A percentile compares a stretch with the other conserved stretches of the same genome.
These are phyloP conservation scores for Colletotrichum neosansevieriae DNA, from an alignment of 2,329 filamentous ascomycete genomes.

Conservation along the genomic window DNA sequence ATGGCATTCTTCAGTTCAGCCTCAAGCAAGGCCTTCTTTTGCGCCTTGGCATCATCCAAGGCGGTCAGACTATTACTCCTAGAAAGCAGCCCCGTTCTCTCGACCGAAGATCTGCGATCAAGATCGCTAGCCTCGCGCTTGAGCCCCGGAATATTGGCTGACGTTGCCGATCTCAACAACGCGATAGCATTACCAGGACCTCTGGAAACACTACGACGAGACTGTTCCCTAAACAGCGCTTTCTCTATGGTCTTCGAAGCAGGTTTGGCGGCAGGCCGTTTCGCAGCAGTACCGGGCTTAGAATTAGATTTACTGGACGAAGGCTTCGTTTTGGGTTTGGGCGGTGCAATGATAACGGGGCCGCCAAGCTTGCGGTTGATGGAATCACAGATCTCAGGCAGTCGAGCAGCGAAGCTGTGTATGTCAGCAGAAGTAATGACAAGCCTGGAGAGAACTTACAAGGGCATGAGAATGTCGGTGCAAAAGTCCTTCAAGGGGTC, in stretches of 20 bases:
- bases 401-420: conserved; percentile 76
- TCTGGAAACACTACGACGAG: conserved; percentile 64
- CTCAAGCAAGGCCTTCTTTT: conserved; percentile 75
- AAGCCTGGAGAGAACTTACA: conserved; percentile 62
- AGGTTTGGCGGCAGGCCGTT: conserved; percentile 58
- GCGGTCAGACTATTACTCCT: conserved; percentile 62
- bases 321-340: conserved; percentile 63
- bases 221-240: conserved; percentile 71
- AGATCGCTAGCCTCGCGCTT: conserved; percentile 77
- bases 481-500: conserved; percentile 83
- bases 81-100: conserved; percentile 54
- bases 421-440: conserved; percentile 48
- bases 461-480: conserved; percentile 83
- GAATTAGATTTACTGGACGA: conserved; percentile 57
- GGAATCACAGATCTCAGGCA: conserved; percentile 77
- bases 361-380: conserved; percentile 84
- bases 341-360: conserved; percentile 69
- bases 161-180: conserved; percentile 76
- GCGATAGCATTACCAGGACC: conserved; percentile 71
- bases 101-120: conserved; percentile 50
- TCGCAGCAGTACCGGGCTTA: conserved; percentile 65
- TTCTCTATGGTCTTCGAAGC: conserved; percentile 68
- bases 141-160: conserved; percentile 68
- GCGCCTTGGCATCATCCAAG: conserved; percentile 68
- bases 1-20: conserved; percentile 82